Conservation (phyloP, 257 asterid genomes). For the Craterostigma plantagineum region DNA sequence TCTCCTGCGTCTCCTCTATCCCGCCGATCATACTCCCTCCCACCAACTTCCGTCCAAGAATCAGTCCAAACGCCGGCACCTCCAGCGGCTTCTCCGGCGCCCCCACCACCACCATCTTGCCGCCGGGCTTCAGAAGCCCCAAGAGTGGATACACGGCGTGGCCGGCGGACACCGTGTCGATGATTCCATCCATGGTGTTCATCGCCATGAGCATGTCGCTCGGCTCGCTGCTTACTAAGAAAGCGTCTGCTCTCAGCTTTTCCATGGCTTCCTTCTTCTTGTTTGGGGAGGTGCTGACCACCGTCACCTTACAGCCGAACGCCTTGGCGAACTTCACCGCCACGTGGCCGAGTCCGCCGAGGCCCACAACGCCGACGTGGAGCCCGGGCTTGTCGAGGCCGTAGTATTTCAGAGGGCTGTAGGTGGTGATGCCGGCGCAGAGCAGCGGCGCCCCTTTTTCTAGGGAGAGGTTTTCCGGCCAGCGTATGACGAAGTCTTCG, state of each 20-base stretch:
- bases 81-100: slow-evolving; percentile 21
- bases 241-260: slow-evolving; percentile 17
- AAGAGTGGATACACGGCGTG: slow-evolving; percentile 16
- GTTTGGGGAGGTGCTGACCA: slow-evolving; percentile 16
- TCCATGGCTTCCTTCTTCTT: slow-evolving; percentile 19
- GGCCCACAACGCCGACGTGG: slow-evolving; percentile 20
- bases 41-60: slow-evolving; percentile 13
- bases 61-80: slow-evolving; percentile 15
- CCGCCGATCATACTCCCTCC: slow-evolving; percentile 27
- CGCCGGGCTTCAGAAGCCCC: slow-evolving; percentile 16
- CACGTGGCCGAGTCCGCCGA: slow-evolving; percentile 34
- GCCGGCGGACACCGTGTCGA: slow-evolving; percentile 18
- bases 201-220: slow-evolving; percentile 17
- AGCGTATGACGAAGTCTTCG: slow-evolving; percentile 15
- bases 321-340: slow-evolving; percentile 27
- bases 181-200: slow-evolving; percentile 19
- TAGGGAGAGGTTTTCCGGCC: slow-evolving; percentile 21
- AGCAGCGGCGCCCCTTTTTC: slow-evolving; percentile 21
- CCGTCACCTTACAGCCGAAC: slow-evolving; percentile 21
- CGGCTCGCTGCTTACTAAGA: slow-evolving; percentile 12
- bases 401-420: slow-evolving; percentile 16
- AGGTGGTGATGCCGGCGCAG: slow-evolving; percentile 29
- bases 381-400: slow-evolving; percentile 25
- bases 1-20: slow-evolving; percentile 25
- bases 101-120: slow-evolving; percentile 22